Base-by-base conservation (phyloP, 2,329 filamentous ascomycete species). In the Epichloe aotearoae region DNA sequence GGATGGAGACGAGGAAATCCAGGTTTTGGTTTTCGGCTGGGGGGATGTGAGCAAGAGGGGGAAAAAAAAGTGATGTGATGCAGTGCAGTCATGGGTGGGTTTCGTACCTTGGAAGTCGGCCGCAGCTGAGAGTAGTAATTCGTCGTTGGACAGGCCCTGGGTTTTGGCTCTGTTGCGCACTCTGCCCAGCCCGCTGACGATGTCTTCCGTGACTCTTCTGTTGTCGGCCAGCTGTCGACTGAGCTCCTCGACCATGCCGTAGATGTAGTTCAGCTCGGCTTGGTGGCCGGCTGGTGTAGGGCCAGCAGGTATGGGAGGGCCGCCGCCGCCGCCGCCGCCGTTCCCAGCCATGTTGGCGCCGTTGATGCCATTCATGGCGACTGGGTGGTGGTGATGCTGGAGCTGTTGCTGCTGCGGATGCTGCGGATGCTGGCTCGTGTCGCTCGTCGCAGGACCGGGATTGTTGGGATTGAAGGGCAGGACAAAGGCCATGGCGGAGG, bases 281-380 rank as follows among this genome's bases (percentile, higher is more conserved):
- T 84, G 80, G 62, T 84, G 80, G 46, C 80, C 80, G 17, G 80
- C 81, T n/a, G 80, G 80, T 15, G 77, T 81, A 14, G 80, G 79
- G 43, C 74, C 71, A 46, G 73, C 70, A 52, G 52, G 47, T 52
- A 74, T 72, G 23, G 46, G 26, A 42, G 39, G 37, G 14, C 26
- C 52, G 30, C 44, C 40, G 39, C 44, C 41, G 30, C 50, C 50
- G 53, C 70, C 67, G 26, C 69, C 65, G 66, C 73, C 68, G 52
- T 36, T 30, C 30, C 30, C 67, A 30, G 69, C 65, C 66, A 73
- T 68, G 58, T 69, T 71, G 56, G 63, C 66, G 58, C 72, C 73
- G 57, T 74, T 75, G 59, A 74, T 69, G 54, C 72, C 72, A 61
- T 75, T 75, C 72, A 75, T 75, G 50, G 49, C 52, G 49, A 42